These are phyloP conservation scores for Cyberlindnera euphorbiiphila DNA, from an alignment of 805 yeast genomes.

Conservation along the genomic window DNA sequence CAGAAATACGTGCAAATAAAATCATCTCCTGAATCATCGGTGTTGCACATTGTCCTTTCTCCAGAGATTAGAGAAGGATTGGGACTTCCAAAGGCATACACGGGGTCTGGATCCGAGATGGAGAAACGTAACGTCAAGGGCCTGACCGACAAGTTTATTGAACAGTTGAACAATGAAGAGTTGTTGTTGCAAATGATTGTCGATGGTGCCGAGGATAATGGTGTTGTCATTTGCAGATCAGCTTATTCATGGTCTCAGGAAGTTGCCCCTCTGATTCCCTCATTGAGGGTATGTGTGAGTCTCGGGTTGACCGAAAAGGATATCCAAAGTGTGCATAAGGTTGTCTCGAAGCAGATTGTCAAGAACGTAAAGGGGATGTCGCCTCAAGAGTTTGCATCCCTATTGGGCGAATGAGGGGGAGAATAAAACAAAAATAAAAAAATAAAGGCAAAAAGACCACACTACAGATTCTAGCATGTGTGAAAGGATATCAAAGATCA, in stretches of 20 bases:
- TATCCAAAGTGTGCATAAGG: conserved; percentile 38
- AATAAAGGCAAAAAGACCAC: background rate
- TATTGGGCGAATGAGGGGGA: background rate
- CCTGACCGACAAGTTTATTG: conserved; percentile 31
- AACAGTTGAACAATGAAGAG: conserved; percentile 44
- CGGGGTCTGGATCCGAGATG: conserved; percentile 28
- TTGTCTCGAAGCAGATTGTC: conserved; percentile 28
- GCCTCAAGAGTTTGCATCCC: conserved; percentile 5
- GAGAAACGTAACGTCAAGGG: conserved; percentile 30
- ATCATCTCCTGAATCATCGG: conserved; percentile 60
- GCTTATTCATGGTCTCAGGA: conserved; percentile 69
- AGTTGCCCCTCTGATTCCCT: conserved; percentile 62
- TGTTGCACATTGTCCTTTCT: conserved; percentile 60
- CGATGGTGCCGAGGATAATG: conserved; percentile 46
- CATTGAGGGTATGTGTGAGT: conserved; percentile 48
- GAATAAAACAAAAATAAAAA: background rate
- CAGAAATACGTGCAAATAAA: conserved; percentile 43
- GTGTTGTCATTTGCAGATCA: conserved; percentile 62
- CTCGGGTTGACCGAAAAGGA: conserved; percentile 44
- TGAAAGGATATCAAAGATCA: too few relatives aligned
- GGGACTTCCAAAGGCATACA: conserved; percentile 39
- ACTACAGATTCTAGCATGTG: background rate
- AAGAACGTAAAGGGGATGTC: conserved; percentile 10
- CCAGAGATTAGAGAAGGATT: conserved; percentile 41
- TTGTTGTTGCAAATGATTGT: conserved; percentile 64